These are phyloP conservation scores for Apophysomyces elegans DNA, from an alignment of 371 early-diverging fungal genomes.

Conservation along the genomic window DNA sequence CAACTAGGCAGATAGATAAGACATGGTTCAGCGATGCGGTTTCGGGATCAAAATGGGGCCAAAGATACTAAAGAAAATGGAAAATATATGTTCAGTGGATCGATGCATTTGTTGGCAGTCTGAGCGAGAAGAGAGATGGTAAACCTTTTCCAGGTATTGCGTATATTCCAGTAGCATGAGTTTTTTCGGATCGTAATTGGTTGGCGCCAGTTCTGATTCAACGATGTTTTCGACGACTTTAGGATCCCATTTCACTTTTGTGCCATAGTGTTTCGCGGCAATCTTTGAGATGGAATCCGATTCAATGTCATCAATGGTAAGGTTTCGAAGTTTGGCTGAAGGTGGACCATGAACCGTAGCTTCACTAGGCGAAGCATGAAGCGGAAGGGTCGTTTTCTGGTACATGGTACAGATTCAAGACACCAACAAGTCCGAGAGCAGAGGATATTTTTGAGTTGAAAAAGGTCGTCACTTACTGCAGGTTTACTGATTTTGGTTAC, in stretches of 20 bases:
- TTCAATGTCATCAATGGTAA: constrained; percentile 60
- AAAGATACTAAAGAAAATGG: constrained; percentile 62
- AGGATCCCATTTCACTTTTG: constrained; percentile 52
- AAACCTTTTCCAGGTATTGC: constrained; percentile 84
- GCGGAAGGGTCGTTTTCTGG: constrained; percentile 50
- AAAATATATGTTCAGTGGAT: neutral
- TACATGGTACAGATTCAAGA: constrained; percentile 28
- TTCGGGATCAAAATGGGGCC: constrained; percentile 67
- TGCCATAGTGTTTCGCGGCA: constrained; percentile 50
- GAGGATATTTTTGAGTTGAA: neutral
- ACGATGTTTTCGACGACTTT: constrained; percentile 63
- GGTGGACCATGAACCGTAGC: constrained; percentile 37
- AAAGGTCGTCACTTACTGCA: neutral
- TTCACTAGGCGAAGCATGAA: constrained; percentile 52
- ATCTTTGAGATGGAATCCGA: constrained; percentile 59
- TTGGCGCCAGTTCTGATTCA: constrained; percentile 56
- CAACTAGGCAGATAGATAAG: constrained; percentile 79
- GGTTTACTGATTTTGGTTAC: too few relatives aligned
- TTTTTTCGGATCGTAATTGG: constrained; percentile 54
- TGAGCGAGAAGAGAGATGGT: neutral
- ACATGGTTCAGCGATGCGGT: constrained; percentile 60
- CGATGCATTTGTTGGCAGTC: neutral
- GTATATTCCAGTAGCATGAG: constrained; percentile 72
- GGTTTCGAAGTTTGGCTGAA: constrained; percentile 26
- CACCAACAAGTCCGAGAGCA: neutral